Evolutionary conservation across 75 land plant species (phyloP).

Genomic region (Ceratopteris richardii): DNA sequence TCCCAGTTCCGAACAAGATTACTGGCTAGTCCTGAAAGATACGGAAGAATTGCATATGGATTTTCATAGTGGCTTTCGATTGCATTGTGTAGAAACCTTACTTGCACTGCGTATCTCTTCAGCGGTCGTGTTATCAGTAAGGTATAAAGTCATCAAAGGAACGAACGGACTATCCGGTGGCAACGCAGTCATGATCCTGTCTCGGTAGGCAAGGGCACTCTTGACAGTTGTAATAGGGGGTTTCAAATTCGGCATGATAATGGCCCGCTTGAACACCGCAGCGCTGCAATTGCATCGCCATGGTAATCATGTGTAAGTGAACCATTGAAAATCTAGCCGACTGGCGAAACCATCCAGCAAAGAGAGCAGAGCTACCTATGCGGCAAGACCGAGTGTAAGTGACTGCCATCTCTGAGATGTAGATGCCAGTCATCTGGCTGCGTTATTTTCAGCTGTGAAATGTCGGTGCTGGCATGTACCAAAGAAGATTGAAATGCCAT

Average conservation of each 20-base stretch:
- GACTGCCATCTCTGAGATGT: slow-evolving; percentile 89
- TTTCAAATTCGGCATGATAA: slow-evolving; percentile 93
- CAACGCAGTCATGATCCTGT: slow-evolving; percentile 63
- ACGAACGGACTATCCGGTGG: slow-evolving; percentile 45
- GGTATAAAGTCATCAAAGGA: slow-evolving; percentile 92
- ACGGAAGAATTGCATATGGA: no score
- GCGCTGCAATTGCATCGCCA: slow-evolving; percentile 32
- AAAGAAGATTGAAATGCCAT: no score
- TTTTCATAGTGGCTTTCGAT: no score
- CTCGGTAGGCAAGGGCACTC: slow-evolving; percentile 68
- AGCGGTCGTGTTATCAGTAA: slow-evolving; percentile 72
- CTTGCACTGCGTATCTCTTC: slow-evolving; percentile 78
- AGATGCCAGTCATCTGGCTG: slow-evolving; percentile 99
- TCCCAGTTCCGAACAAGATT: no score
- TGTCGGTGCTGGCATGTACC: no score
- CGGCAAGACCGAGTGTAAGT: slow-evolving; percentile 53
- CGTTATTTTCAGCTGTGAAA: slow-evolving; percentile 41
- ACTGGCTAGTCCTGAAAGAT: no score
- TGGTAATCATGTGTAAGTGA: no score
- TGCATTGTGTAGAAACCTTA: no score
- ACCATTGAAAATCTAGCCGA: no score
- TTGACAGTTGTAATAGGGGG: slow-evolving; percentile 84
- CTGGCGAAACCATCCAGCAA: neutral
- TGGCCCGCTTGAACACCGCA: slow-evolving; percentile 65
- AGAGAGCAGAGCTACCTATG: slow-evolving; percentile 41